phyloP scores from a whole-genome alignment of 176 grass and related monocot species.

The Oryza punctata region DNA sequence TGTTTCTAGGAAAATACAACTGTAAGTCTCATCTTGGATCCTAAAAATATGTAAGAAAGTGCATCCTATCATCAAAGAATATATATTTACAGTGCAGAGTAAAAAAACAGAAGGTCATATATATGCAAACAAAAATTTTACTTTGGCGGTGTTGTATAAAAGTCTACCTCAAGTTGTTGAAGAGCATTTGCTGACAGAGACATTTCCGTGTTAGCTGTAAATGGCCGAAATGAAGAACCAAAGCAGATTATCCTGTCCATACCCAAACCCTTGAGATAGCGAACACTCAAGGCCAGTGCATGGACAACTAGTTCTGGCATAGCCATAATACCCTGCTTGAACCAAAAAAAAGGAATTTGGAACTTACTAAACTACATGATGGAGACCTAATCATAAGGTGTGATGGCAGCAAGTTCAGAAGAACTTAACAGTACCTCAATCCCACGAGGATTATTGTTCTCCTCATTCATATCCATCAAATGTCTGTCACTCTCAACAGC shows the following conservation, averaged over 20 bases:
- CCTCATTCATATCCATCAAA: slow-evolving; percentile 42
- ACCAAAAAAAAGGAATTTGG: not conserved
- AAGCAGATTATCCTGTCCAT: slow-evolving; percentile 83
- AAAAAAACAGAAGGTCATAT: not conserved
- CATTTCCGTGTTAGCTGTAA: slow-evolving; percentile 71
- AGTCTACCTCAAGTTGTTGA: slow-evolving; percentile 89
- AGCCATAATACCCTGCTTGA: slow-evolving; percentile 63
- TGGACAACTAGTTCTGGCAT: slow-evolving; percentile 86
- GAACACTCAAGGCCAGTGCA: slow-evolving; percentile 69
- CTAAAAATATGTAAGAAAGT: slow-evolving; percentile 3
- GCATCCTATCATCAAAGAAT: not conserved
- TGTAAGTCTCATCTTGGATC: not conserved
- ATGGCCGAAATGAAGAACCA: slow-evolving; percentile 77
- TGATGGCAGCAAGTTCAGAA: slow-evolving; percentile 21
- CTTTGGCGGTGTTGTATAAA: not conserved
- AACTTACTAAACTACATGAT: slow-evolving; percentile 25
- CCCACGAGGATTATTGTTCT: slow-evolving; percentile 50
- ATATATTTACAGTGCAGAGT: not conserved
- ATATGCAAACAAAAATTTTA: not conserved
- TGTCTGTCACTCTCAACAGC: slow-evolving; percentile 29
- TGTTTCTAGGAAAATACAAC: not conserved
- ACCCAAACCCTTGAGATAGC: slow-evolving; percentile 74
- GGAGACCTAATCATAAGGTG: not conserved
- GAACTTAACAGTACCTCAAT: slow-evolving; percentile 60
- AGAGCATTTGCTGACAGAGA: slow-evolving; percentile 88